phyloP scores from a whole-genome alignment of 257 asterid genomes.

The Solanum appendiculatum region DNA sequence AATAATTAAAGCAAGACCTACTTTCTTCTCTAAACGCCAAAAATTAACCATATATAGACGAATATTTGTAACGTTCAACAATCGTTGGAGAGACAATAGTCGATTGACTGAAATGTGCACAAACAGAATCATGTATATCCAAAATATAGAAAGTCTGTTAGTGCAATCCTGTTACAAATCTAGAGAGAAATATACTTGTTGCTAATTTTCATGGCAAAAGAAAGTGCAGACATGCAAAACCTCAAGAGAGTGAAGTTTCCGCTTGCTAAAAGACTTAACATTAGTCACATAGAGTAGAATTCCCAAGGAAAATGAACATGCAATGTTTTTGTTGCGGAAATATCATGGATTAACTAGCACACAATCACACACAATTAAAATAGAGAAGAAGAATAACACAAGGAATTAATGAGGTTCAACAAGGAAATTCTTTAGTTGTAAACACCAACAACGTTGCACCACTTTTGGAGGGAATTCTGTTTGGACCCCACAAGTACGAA shows the following conservation, averaged over 20 bases:
- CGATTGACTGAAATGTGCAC: background rate
- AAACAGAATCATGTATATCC: background rate
- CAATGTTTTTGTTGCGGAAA: background rate
- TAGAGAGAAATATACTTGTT: background rate
- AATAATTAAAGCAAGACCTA: background rate
- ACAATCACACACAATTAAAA: too few relatives aligned
- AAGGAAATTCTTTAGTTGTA: too few relatives aligned
- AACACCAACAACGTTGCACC: too few relatives aligned
- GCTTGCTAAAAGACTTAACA: background rate
- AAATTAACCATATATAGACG: background rate
- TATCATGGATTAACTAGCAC: too few relatives aligned
- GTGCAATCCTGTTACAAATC: background rate
- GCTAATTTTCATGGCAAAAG: background rate
- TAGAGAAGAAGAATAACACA: too few relatives aligned
- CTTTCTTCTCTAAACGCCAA: background rate
- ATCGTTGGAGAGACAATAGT: background rate
- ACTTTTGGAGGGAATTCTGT: too few relatives aligned
- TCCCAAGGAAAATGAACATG: background rate
- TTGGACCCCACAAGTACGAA: too few relatives aligned
- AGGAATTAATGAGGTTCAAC: too few relatives aligned
- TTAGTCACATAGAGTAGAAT: background rate
- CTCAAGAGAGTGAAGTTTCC: background rate
- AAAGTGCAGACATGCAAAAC: background rate
- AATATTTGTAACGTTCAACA: background rate
- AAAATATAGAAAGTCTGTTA: background rate